A percentile compares a stretch with the other conserved stretches of the same genome.
Evolutionary conservation across 2,329 filamentous ascomycete genomes (phyloP).

Genomic region (Fusarium piperis): DNA sequence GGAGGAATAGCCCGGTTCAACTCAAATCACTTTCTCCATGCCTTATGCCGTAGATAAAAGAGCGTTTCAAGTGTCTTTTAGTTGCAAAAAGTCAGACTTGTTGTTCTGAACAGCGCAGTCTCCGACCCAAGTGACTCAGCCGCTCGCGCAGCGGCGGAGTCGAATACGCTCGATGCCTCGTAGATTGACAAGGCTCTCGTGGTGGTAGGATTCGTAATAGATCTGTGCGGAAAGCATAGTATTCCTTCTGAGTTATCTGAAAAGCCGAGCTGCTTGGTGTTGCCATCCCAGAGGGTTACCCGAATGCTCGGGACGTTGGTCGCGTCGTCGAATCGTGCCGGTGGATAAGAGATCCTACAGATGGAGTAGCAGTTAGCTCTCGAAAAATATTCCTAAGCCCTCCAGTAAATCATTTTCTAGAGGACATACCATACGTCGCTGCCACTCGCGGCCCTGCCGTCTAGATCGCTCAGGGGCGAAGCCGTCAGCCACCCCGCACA

Average conservation of each 20-base stretch:
- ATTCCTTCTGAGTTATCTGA: not conserved
- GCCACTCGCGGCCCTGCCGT: not conserved
- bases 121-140: not conserved
- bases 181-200: not conserved
- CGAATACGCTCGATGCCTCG: not conserved
- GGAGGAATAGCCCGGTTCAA: not conserved
- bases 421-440: not conserved
- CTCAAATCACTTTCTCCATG: not conserved
- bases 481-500: not conserved
- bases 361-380: not conserved
- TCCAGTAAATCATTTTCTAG: not conserved
- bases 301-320: not conserved
- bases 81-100: not conserved
- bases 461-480: not conserved
- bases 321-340: not conserved
- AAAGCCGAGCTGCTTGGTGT: not conserved
- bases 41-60: too few relatives aligned
- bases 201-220: not conserved
- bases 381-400: not conserved
- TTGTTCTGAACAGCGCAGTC: not conserved
- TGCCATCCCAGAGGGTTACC: not conserved
- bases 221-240: not conserved
- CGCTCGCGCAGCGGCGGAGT: not conserved
- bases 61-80: not conserved
- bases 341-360: not conserved